A percentile compares a stretch with the other conserved stretches of the same genome.
Conservation (phyloP, 768 basidiomycete species). For the Scleroderma citrinum region DNA sequence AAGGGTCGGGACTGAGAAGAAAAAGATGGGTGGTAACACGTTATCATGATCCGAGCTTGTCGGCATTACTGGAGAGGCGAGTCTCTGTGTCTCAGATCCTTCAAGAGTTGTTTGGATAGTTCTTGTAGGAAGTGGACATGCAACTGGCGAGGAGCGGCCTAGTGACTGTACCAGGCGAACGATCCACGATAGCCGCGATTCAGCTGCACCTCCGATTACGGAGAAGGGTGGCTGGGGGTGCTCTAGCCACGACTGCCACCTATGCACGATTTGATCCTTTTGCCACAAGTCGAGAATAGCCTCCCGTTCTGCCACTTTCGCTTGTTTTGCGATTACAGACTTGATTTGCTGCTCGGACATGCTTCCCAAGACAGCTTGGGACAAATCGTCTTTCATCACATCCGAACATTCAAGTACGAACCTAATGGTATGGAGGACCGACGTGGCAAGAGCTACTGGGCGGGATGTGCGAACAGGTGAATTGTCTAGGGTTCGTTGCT, state of each 20-base stretch:
- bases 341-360: constrained; percentile 61
- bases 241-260: constrained; percentile 23
- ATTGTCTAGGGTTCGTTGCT: constrained; percentile 34
- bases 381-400: constrained; percentile 65
- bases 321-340: constrained; percentile 44
- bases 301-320: constrained; percentile 48
- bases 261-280: constrained; percentile 17
- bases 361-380: constrained; percentile 54
- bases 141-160: constrained; percentile 36
- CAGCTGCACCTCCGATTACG: constrained; percentile 10
- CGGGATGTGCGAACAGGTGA: constrained; percentile 18
- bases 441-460: constrained; percentile 34
- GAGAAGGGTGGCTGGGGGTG: constrained; percentile 1
- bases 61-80: neutral
- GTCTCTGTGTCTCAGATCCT: neutral
- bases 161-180: constrained; percentile 42
- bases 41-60: constrained; percentile 25
- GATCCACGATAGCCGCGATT: constrained; percentile 36
- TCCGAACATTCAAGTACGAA: constrained; percentile 48
- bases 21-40: constrained; percentile 57
- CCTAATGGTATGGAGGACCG: constrained; percentile 44
- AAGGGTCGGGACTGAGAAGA: constrained; percentile 50
- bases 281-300: constrained; percentile 49
- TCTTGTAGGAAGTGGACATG: constrained; percentile 26
- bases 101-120: constrained; percentile 3